Evolutionary conservation across 2,329 filamentous ascomycete genomes (phyloP), one percentile per base, ranked within the genome.

Genomic region (Acrocalymma vagum): DNA sequence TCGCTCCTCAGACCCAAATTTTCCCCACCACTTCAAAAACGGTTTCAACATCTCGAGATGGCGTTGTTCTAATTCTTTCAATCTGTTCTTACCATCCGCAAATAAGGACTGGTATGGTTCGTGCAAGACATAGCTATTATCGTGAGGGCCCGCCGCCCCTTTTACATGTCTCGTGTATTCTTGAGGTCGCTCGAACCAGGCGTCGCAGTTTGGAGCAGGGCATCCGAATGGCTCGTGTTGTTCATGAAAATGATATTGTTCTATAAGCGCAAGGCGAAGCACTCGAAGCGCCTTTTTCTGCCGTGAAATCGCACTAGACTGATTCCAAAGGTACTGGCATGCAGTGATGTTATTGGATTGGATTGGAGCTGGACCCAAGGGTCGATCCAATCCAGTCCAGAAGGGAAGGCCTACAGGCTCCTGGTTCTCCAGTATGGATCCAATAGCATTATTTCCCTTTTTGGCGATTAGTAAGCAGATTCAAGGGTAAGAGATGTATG

Each of bases 41-140:
- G 33, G 16, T 13, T 32, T 22, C 32, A 30, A 15, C 14, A 29
- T 52, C 32, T 15, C 60, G n/a, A n/a, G n/a, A n/a, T n/a, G n/a
- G n/a, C n/a, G n/a, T n/a, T n/a, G n/a, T n/a, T n/a, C n/a, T n/a
- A n/a, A n/a, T n/a, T n/a, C n/a, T n/a, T n/a, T n/a, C n/a, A n/a
- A n/a, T n/a, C n/a, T n/a, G n/a, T n/a, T 27, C 15, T 32, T 14
- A 11, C 6, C 17, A 16, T 40, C 25, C 11, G 6, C 10, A 23
- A 40, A 33, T 28, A 33, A 28, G 23, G 29, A 22, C 13, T 33
- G 17, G 22, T 16, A 40, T 22, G 15, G 17, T 10, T 33, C 23
- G n/a, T 15, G 37, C 23, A 33, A 23, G 18, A 22, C 16, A 22
- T 13, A 13, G 11, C 10, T 28, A 15, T 28, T n/a, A 3, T 27